phyloP scores from a whole-genome alignment of 2,329 filamentous ascomycete species.

The Clarireedia paspali region DNA sequence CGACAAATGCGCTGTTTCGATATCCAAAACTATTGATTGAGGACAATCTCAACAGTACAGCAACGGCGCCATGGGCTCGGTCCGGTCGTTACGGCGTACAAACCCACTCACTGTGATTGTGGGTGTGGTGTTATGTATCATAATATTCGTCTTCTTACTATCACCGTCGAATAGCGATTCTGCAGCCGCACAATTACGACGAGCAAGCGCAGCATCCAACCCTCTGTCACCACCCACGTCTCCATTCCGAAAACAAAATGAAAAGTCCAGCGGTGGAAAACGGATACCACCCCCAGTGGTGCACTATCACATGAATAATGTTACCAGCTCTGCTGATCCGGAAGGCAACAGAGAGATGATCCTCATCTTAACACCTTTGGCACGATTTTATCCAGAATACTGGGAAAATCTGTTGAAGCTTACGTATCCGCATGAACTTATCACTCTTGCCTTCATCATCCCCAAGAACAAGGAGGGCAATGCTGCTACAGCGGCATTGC shows the following conservation, averaged over 20 bases:
- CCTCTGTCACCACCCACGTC: slow-evolving; percentile 67
- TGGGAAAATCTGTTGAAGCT: slow-evolving; percentile 88
- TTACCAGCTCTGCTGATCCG: slow-evolving; percentile 73
- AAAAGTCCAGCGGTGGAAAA: slow-evolving; percentile 43
- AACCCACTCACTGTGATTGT: slow-evolving; percentile 70
- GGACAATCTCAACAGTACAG: slow-evolving; percentile 20
- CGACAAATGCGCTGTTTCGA: slow-evolving; percentile 18
- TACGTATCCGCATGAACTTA: slow-evolving; percentile 85
- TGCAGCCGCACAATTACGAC: slow-evolving; percentile 39
- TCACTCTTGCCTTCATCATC: slow-evolving; percentile 92
- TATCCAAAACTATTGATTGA: slow-evolving; percentile 18
- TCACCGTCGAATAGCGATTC: slow-evolving; percentile 42
- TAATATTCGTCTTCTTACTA: slow-evolving; percentile 59
- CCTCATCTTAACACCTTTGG: slow-evolving; percentile 86
- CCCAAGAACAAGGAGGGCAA: slow-evolving; percentile 92
- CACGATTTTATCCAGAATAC: slow-evolving; percentile 87
- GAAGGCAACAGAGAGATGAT: slow-evolving; percentile 75
- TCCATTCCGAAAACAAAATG: slow-evolving; percentile 59
- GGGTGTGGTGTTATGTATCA: slow-evolving; percentile 63
- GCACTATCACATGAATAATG: slow-evolving; percentile 91
- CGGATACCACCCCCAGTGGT: slow-evolving; percentile 71
- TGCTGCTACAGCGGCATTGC: slow-evolving; percentile 70
- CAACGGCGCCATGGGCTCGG: slow-evolving; percentile 44
- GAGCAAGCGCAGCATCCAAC: slow-evolving; percentile 54
- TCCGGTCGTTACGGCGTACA: slow-evolving; percentile 68